Conservation (phyloP, 2,329 filamentous ascomycete species). For the Ophiostoma angusticollis region DNA sequence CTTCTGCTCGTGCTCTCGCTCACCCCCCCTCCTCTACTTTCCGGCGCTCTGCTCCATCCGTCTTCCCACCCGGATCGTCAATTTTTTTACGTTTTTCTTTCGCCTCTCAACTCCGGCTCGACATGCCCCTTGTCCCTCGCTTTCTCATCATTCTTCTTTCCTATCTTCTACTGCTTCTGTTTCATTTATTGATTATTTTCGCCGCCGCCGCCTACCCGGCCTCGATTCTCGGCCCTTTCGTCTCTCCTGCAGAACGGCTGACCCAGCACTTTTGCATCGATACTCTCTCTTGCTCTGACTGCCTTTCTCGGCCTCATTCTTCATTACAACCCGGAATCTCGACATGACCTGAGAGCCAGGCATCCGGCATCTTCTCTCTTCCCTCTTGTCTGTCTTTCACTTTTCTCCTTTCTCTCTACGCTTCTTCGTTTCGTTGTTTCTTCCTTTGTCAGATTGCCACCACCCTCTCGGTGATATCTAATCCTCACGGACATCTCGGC, state of each 20-base stretch:
- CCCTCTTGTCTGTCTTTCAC: background rate
- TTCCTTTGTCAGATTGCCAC: background rate
- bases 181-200: background rate
- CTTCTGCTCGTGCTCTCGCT: background rate
- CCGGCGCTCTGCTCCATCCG: background rate
- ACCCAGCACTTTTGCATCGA: slow-evolving; percentile 2
- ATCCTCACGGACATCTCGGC: background rate
- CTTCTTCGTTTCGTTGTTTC: background rate
- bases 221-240: slow-evolving; percentile 3
- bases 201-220: background rate
- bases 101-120: background rate
- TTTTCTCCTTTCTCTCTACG: background rate
- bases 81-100: background rate
- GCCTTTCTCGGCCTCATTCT: background rate
- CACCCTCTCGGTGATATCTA: slow-evolving; percentile 1
- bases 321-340: background rate
- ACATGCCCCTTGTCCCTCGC: too few relatives aligned
- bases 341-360: slow-evolving; percentile 3
- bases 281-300: background rate
- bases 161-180: background rate
- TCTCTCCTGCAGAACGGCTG: background rate
- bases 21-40: background rate
- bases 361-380: background rate
- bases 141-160: background rate
- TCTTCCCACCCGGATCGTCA: background rate